Evolutionary conservation across 805 yeast species (phyloP), one percentile per base, ranked within the genome.

Genomic region (Metschnikowia lachancei): DNA sequence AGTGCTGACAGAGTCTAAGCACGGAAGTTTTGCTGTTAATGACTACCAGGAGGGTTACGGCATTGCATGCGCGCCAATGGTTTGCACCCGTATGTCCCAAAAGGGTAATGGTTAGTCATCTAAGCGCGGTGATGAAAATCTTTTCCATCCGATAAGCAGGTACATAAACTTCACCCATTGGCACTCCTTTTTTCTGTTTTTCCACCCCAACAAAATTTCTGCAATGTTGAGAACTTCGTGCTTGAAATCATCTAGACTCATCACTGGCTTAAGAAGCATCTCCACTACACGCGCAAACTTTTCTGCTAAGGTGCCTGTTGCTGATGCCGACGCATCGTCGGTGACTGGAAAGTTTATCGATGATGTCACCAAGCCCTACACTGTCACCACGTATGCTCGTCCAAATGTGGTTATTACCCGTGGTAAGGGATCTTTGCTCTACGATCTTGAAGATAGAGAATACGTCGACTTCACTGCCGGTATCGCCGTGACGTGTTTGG

Each of bases 401-500:
- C 95, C 96, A 11, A 74, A 81, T 38, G 65, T 90, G 41, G 86
- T 89, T 14, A 74, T 92, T 46, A 81, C 85, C 40, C 84, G 83
- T 50, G 99, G 97, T 30, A 67, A 81, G 56, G 96, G 96, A 16
- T 80, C 90, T n/a, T 73, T 74, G 44, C 63, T 94, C 45, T 90
- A 83, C 74, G 99, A 94, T 64, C 66, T 85, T 40, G 89, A 87
- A 57, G 85, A 85, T 50, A 75, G 80, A 33, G 77, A 84, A 62
- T 94, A 84, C 60, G 75, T 94, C 41, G 99, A 94, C 63, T 92
- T 94, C 67, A 83, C 92, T 1, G 90, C 97, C 1, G 99, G 99
- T 43, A 92, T 94, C 55, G 98, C 99, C 1, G 99, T 94, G 13
- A 92, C 96, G n/a, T 84, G 87, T 1, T 72, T 94, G 52, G 99